Evolutionary conservation across 495 filamentous ascomycete species (phyloP), one percentile per base, ranked within the genome.

Genomic region (Talaromyces proteolyticus): DNA sequence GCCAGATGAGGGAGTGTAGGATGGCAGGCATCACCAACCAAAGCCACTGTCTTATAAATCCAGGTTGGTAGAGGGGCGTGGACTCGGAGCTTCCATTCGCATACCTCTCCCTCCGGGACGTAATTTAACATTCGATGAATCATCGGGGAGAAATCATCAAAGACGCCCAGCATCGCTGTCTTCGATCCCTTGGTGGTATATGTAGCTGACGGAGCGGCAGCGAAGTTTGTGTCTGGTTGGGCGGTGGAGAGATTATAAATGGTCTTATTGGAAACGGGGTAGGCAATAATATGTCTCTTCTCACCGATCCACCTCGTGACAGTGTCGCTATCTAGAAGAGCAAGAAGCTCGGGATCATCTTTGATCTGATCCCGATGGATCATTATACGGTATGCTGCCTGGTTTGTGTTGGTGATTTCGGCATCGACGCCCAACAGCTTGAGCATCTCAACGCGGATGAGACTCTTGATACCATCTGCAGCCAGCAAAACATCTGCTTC

Each of bases 381-480:
- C 82, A 91, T 86, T 70, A 93, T 90, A 12, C 87, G 79, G 74
- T 90, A 92, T n/a, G 86, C 88, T 14, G 87, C 87, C 60, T 91
- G 83, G 24, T 85, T 73, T 25, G 84, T 90, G 59, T 90, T 85
- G 49, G 80, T 73, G 61, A 87, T 79, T 46, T 78, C 69, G 20
- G 77, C 77, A 7, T 72, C 53, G 54, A 78, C 66, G 51, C 74
- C 68, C 5, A 86, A 67, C 16, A 63, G 53, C 44, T 73, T 67
- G 14, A 89, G 76, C 74, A 91, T 81, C 36, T 75, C 69, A 7
- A 72, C 66, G 22, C 86, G 82, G 41, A 84, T 79, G 42, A 64
- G 48, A 50, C 76, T 81, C 65, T 89, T 91, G 63, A 92, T 82
- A 36, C 88, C 87, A 55, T 93, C 87, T 2, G 81, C 75, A 10